Percentiles rank a stretch among this genome's conserved stretches.
phyloP scores from a whole-genome alignment of 2,329 filamentous ascomycete species.

The Leptographium lundbergii region DNA sequence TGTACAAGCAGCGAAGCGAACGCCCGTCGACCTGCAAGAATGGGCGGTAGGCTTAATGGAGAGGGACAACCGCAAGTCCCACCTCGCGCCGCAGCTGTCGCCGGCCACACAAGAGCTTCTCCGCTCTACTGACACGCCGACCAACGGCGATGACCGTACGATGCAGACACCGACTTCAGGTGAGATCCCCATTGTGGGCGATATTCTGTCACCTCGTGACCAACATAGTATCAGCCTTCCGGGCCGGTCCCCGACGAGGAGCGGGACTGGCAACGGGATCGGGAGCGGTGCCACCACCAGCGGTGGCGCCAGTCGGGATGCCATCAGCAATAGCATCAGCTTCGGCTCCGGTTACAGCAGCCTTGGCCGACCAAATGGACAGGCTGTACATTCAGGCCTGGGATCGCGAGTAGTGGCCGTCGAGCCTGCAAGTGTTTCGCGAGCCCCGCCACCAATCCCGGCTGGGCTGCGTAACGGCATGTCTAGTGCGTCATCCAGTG shows the following conservation, averaged over 20 bases:
- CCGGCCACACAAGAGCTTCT: conserved; percentile 68
- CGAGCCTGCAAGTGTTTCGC: conserved; percentile 11
- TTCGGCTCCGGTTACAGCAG: conserved; percentile 21
- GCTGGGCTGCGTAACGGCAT: neutral
- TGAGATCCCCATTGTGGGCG: conserved; percentile 55
- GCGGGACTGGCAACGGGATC: conserved; percentile 2
- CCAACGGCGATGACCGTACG: conserved; percentile 32
- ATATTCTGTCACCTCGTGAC: conserved; percentile 42
- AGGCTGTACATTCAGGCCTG: conserved; percentile 37
- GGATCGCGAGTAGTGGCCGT: conserved; percentile 30
- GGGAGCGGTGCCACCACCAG: neutral
- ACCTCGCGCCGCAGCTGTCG: conserved; percentile 68
- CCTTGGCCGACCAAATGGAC: conserved; percentile 31
- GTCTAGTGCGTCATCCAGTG: conserved; percentile 25
- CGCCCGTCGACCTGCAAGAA: conserved; percentile 81
- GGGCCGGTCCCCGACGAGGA: conserved; percentile 36
- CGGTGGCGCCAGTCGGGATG: neutral
- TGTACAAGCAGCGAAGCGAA: conserved; percentile 90
- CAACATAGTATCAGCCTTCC: conserved; percentile 27
- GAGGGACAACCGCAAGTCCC: conserved; percentile 87
- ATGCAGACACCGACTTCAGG: conserved; percentile 55
- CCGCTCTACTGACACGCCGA: conserved; percentile 49
- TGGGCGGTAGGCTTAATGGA: conserved; percentile 95
- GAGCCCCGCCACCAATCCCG: conserved; percentile 22
- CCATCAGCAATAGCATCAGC: neutral